These are phyloP conservation scores for Fusarium zealandicum DNA, from an alignment of 2,329 filamentous ascomycete genomes.

Conservation along the genomic window DNA sequence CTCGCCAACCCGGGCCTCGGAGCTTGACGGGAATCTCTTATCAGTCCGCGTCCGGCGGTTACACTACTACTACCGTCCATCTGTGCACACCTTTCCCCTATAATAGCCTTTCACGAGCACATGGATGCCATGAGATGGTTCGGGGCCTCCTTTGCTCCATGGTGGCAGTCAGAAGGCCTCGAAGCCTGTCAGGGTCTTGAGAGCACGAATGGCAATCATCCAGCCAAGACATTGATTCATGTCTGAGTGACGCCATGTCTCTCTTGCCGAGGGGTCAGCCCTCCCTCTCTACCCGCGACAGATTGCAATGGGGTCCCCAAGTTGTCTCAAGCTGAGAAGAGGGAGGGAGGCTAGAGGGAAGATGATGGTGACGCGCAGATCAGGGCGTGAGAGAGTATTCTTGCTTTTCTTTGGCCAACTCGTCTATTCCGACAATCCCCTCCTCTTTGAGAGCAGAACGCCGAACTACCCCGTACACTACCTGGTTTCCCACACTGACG, in stretches of 20 bases:
- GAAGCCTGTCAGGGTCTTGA: slow-evolving; percentile 28
- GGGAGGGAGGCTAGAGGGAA: slow-evolving; percentile 26
- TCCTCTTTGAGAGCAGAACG: too few relatives aligned
- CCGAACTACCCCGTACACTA: too few relatives aligned
- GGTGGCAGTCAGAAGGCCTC: slow-evolving; percentile 22
- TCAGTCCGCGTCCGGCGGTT: slow-evolving; percentile 26
- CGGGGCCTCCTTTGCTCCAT: not conserved
- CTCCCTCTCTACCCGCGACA: slow-evolving; percentile 5
- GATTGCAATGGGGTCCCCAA: slow-evolving; percentile 23
- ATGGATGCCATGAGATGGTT: slow-evolving; percentile 3
- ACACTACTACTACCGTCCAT: slow-evolving; percentile 16
- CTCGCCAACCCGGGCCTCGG: slow-evolving; percentile 18
- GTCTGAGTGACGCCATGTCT: slow-evolving; percentile 29
- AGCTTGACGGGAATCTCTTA: slow-evolving; percentile 11
- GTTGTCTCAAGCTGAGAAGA: slow-evolving; percentile 2
- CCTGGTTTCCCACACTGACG: slow-evolving; percentile 12
- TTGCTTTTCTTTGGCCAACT: slow-evolving; percentile 15
- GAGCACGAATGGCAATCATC: slow-evolving; percentile 18
- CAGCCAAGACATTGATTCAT: slow-evolving; percentile 27
- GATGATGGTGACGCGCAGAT: slow-evolving; percentile 25
- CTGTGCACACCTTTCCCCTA: not conserved
- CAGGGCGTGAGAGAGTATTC: not conserved
- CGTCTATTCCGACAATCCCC: slow-evolving; percentile 19
- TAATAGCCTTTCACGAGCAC: slow-evolving; percentile 11
- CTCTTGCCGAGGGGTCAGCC: slow-evolving; percentile 3